phyloP scores from a whole-genome alignment of 305 asterid genomes.

The Solanum chacoense region DNA sequence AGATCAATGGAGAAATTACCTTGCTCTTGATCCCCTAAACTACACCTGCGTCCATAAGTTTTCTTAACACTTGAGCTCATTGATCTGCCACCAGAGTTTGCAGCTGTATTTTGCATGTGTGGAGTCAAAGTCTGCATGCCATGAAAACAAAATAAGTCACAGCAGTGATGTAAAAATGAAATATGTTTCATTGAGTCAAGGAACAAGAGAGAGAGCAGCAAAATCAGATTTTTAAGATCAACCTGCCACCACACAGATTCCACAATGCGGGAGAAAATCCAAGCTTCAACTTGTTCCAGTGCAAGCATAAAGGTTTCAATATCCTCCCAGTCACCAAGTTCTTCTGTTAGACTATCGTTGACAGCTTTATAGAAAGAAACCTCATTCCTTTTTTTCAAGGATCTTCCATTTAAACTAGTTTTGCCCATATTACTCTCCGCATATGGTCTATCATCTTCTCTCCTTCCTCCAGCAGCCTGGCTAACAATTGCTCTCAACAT shows the following conservation, averaged over 20 bases:
- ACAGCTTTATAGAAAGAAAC: background rate
- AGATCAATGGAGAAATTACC: constrained; percentile 60
- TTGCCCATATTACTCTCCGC: constrained; percentile 4
- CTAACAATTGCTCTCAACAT: constrained; percentile 81
- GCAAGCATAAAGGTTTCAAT: constrained; percentile 52
- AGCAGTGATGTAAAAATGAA: constrained; percentile 1
- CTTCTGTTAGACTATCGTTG: constrained; percentile 23
- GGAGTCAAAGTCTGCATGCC: constrained; percentile 65
- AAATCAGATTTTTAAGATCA: background rate
- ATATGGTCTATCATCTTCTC: constrained; percentile 12
- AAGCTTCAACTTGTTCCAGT: constrained; percentile 83
- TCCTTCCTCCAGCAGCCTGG: constrained; percentile 50
- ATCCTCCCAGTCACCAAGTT: constrained; percentile 67
- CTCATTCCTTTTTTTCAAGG: constrained; percentile 1
- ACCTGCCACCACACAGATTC: constrained; percentile 99
- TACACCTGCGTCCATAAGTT: constrained; percentile 26
- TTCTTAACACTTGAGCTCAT: constrained; percentile 28
- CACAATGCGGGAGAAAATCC: constrained; percentile 77
- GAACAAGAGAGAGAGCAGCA: background rate
- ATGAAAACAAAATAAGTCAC: background rate
- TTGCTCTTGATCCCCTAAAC: constrained; percentile 51
- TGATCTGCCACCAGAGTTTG: constrained; percentile 26
- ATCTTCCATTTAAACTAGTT: constrained; percentile 7
- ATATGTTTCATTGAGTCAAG: background rate
- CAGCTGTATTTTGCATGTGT: constrained; percentile 59